phyloP scores from a whole-genome alignment of 1,284 basidiomycete genomes.

The Ceratobasidium sp. region DNA sequence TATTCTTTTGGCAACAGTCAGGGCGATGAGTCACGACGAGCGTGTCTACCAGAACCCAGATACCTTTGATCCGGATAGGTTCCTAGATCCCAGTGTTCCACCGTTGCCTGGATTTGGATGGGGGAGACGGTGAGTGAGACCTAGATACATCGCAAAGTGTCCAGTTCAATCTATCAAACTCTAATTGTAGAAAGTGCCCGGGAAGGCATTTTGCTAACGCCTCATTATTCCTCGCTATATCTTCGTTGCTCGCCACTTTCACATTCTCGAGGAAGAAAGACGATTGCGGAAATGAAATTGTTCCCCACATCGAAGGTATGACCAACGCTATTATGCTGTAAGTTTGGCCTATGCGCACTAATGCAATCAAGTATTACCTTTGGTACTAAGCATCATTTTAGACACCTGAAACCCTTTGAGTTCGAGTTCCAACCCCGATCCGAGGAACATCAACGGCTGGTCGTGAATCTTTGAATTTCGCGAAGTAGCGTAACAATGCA shows the following conservation, averaged over 20 bases:
- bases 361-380: neutral
- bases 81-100: neutral
- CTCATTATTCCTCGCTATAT: slow-evolving; percentile 51
- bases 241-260: slow-evolving; percentile 51
- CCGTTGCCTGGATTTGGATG: neutral
- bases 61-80: neutral
- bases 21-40: neutral
- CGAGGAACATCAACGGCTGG: no score
- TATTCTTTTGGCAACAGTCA: no score
- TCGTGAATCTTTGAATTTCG: no score
- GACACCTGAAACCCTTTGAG: neutral
- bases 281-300: slow-evolving; percentile 43
- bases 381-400: neutral
- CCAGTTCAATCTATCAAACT: no score
- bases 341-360: neutral
- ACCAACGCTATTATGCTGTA: slow-evolving; percentile 43
- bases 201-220: slow-evolving; percentile 18
- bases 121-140: neutral
- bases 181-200: no score
- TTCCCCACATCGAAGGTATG: slow-evolving; percentile 35
- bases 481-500: no score
- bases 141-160: no score
- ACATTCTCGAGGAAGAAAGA: slow-evolving; percentile 46
- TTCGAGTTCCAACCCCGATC: neutral
- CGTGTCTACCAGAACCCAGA: neutral